Evolutionary conservation across 306 rosid genomes (phyloP), one percentile per base, ranked within the genome.

Genomic region (Glycyrrhiza uralensis): DNA sequence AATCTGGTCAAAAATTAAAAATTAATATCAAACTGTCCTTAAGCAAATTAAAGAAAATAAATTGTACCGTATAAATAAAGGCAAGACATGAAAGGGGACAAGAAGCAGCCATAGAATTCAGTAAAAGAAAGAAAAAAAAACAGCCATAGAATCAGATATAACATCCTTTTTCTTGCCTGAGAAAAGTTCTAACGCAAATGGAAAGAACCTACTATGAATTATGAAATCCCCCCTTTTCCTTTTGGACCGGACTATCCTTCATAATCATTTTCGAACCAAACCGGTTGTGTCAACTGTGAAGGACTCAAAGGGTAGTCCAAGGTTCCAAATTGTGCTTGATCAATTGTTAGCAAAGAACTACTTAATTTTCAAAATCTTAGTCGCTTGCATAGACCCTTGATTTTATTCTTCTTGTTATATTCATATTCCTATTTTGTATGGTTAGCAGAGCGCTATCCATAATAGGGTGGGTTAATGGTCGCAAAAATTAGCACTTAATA

Each of bases 401-500:
- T 19, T 59, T 69, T 69, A 69, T 77, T 59, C 56, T 77, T 69
- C 14, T 9, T 69, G 76, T 76, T 68, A 58, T 70, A 69, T 77
- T 69, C 76, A 60, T 49, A 77, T 77, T 77, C 81, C 65, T 51
- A 13, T 64, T 69, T 60, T 60, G 1, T 60, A 69, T 69, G 81
- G 76, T 47, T 69, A 24, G 17, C 19, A 46, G 3, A 59, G 52
- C 42, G 9, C 9, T 29, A 15, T 33, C 60, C 2, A 5, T 50
- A 14, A 12, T 17, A 3, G 39, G 18, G 13, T 10, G 6, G 11
- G 18, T 13, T n/a, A 15, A 30, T 67, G 61, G 11, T 45, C 3
- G 7, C 20, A 29, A 32, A 36, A 30, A 66, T 46, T 49, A 32
- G 47, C 60, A 20, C n/a, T 32, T 12, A 50, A 42, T 11, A n/a